These are phyloP conservation scores for Acanthamoeba healyi DNA, from an alignment of 208 protist genomes.

Conservation along the genomic window DNA sequence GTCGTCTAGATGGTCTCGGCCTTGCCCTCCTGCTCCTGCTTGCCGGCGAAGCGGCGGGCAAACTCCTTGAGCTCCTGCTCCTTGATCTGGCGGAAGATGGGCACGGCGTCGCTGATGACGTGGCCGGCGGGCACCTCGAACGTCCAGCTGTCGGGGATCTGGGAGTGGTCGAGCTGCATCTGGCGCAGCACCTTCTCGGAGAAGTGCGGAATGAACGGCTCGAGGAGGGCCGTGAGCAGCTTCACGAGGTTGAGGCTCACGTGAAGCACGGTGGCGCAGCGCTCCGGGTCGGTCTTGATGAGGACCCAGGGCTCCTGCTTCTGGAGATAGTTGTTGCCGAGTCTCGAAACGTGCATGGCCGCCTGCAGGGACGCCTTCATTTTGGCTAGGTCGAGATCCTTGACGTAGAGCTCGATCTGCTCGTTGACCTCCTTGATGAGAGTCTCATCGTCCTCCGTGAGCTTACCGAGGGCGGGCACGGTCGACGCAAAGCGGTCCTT, in stretches of 20 bases:
- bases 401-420: slow-evolving; percentile 82
- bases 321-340: slow-evolving; percentile 91
- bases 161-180: slow-evolving; percentile 38
- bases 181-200: slow-evolving; percentile 70
- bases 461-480: slow-evolving; percentile 12
- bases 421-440: slow-evolving; percentile 83
- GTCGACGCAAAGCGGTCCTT: slow-evolving; percentile 52
- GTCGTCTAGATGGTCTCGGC: background rate
- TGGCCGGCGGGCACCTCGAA: slow-evolving; percentile 61
- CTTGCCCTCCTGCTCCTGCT: slow-evolving; percentile 17
- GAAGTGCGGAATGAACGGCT: slow-evolving; percentile 72
- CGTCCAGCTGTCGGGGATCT: slow-evolving; percentile 52
- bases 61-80: slow-evolving; percentile 46
- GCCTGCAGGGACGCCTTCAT: slow-evolving; percentile 87
- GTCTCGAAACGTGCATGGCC: slow-evolving; percentile 84
- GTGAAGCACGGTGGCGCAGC: background rate
- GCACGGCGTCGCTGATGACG: slow-evolving; percentile 34
- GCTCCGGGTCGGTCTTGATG: slow-evolving; percentile 58
- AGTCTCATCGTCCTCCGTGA: slow-evolving; percentile 56
- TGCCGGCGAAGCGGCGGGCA: slow-evolving; percentile 33
- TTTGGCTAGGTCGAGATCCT: slow-evolving; percentile 79
- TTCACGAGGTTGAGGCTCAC: slow-evolving; percentile 43
- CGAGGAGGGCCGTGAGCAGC: slow-evolving; percentile 33
- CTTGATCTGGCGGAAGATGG: slow-evolving; percentile 68
- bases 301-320: slow-evolving; percentile 87